Conservation (phyloP, 257 asterid genomes). For the Fraxinus quadrangulata region DNA sequence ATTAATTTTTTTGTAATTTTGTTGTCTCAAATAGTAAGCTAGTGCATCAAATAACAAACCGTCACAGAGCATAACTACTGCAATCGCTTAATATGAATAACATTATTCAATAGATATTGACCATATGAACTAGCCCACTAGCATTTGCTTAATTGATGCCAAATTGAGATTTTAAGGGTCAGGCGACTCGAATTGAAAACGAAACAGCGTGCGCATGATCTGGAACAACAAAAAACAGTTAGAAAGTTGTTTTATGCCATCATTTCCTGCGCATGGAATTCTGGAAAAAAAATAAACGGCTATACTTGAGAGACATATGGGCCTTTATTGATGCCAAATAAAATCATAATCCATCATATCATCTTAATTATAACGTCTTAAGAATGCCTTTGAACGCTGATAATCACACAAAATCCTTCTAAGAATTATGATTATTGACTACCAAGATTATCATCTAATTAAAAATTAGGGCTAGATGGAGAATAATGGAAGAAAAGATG, state of each 20-base stretch:
- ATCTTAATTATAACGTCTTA: slow-evolving; percentile 18
- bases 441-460: not conserved
- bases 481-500: not conserved
- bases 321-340: slow-evolving; percentile 24
- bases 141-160: too few relatives aligned
- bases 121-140: too few relatives aligned
- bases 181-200: too few relatives aligned
- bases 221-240: slow-evolving; percentile 34
- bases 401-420: slow-evolving; percentile 21
- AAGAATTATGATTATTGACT: not conserved
- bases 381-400: slow-evolving; percentile 17
- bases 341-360: slow-evolving; percentile 33
- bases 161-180: too few relatives aligned
- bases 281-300: slow-evolving; percentile 20
- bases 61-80: too few relatives aligned
- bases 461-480: not conserved
- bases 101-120: too few relatives aligned
- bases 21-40: too few relatives aligned
- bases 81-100: too few relatives aligned
- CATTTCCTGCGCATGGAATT: slow-evolving; percentile 40
- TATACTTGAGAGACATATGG: slow-evolving; percentile 30
- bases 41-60: too few relatives aligned
- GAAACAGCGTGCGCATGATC: slow-evolving; percentile 34
- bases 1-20: too few relatives aligned
- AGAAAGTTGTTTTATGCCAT: slow-evolving; percentile 38